phyloP scores from a whole-genome alignment of 2,329 filamentous ascomycete species.

The Nemania diffusa region DNA sequence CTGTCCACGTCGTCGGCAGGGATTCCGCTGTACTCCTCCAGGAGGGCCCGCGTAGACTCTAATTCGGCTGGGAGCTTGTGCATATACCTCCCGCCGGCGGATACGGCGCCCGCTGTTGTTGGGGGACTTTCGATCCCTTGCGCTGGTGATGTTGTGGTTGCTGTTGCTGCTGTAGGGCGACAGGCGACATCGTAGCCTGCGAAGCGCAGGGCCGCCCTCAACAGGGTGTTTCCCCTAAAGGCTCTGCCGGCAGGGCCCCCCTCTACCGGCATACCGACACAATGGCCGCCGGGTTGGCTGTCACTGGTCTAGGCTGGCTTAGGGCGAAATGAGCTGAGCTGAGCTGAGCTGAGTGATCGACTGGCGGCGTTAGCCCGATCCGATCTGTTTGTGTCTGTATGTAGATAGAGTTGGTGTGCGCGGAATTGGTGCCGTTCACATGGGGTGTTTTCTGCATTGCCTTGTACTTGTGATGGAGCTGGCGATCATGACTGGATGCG shows the following conservation, averaged over 20 bases:
- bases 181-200: constrained; percentile 27
- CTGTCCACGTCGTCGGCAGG: constrained; percentile 43
- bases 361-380: not conserved
- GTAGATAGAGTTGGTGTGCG: not conserved
- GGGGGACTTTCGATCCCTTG: not conserved
- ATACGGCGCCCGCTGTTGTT: constrained; percentile 12
- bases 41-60: constrained; percentile 41
- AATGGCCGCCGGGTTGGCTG: not conserved
- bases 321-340: not conserved
- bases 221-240: constrained; percentile 19
- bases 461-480: too few species aligned
- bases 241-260: constrained; percentile 7
- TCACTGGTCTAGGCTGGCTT: not conserved
- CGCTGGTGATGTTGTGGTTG: not conserved
- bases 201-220: constrained; percentile 29
- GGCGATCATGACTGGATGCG: too few species aligned
- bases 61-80: constrained; percentile 46
- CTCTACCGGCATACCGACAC: constrained; percentile 17
- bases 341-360: not conserved
- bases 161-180: not conserved
- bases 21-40: constrained; percentile 48
- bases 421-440: not conserved
- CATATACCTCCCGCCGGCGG: constrained; percentile 39
- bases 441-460: not conserved
- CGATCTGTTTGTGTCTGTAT: not conserved